phyloP scores from a whole-genome alignment of 768 basidiomycete genomes.

The Collybia mongolica region DNA sequence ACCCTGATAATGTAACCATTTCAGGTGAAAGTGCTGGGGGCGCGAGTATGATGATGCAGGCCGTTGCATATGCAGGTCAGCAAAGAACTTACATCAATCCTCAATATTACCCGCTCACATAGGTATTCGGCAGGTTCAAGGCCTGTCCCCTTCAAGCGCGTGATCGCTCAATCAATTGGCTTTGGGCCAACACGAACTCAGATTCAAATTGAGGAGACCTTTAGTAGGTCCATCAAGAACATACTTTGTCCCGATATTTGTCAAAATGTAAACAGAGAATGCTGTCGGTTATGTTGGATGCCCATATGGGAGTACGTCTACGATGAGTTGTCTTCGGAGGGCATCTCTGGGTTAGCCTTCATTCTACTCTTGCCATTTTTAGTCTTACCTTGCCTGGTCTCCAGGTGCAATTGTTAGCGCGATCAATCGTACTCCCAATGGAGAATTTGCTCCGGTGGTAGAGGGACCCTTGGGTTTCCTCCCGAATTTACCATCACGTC shows the following conservation, averaged over 20 bases:
- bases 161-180: slow-evolving; percentile 42
- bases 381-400: too few species aligned
- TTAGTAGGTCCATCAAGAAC: slow-evolving; percentile 24
- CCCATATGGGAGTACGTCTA: slow-evolving; percentile 20
- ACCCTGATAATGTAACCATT: slow-evolving; percentile 32
- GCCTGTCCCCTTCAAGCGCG: slow-evolving; percentile 36
- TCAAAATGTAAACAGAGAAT: slow-evolving; percentile 16
- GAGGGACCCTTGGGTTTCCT: slow-evolving; percentile 28
- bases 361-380: not conserved
- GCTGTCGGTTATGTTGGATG: slow-evolving; percentile 28
- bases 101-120: not conserved
- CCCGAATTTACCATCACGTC: slow-evolving; percentile 33
- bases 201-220: slow-evolving; percentile 25
- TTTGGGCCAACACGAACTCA: slow-evolving; percentile 32
- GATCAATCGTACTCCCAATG: slow-evolving; percentile 32
- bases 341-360: slow-evolving; percentile 29
- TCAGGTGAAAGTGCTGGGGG: slow-evolving; percentile 41
- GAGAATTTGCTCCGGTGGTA: slow-evolving; percentile 26
- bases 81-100: not conserved
- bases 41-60: slow-evolving; percentile 42
- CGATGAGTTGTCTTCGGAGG: slow-evolving; percentile 33
- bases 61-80: slow-evolving; percentile 39
- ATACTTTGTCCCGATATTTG: not conserved
- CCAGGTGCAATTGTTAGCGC: slow-evolving; percentile 36
- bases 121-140: slow-evolving; percentile 22